Base-by-base conservation (phyloP, 495 filamentous ascomycete species). In the Stereocaulon alpinum region DNA sequence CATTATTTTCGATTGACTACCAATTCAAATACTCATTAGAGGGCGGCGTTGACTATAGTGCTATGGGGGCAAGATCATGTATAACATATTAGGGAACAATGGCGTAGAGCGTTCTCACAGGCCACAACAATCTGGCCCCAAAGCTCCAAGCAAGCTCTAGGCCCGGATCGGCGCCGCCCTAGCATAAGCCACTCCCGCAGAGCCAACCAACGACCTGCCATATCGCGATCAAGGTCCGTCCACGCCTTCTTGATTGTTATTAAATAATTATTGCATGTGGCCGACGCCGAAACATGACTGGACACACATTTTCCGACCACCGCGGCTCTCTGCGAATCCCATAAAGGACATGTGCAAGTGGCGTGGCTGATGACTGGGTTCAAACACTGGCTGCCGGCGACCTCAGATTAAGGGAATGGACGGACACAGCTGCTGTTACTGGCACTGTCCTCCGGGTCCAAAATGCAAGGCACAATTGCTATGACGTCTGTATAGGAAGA, bases 261-360 rank as follows among this genome's bases (percentile, higher is more conserved):
- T n/a, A n/a, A n/a, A n/a, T n/a, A n/a, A n/a, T n/a, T n/a, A 15
- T 45, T 44, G 40, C 54, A 47, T 56, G 54, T 56, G 54, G 40
- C 5, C 42, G 20, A 29, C 27, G n/a, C 37, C 55, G 15, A 48
- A 2, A 29, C 3, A 37, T 45, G 9, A 49, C 56, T 50, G 56
- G 44, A 29, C 34, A 18, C 6, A 15, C 49, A 27, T 6, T n/a
- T 43, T 18, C 44, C 32, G 56, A 18, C 20, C 55, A 40, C 10
- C 32, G 34, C 24, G 24, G 18, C 40, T 20, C 43, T 58, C 37
- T 37, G 32, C n/a, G 3, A 3, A 20, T 48, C 32, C 18, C 37
- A 32, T 15, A 11, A 1, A 30, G 9, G 9, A 1, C 56, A 58
- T 58, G 56, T 58, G 56, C 20, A 27, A 40, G 20, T 50, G 18